phyloP scores from a whole-genome alignment of 2,329 filamentous ascomycete genomes.

The Chalaropsis ovoidea region DNA sequence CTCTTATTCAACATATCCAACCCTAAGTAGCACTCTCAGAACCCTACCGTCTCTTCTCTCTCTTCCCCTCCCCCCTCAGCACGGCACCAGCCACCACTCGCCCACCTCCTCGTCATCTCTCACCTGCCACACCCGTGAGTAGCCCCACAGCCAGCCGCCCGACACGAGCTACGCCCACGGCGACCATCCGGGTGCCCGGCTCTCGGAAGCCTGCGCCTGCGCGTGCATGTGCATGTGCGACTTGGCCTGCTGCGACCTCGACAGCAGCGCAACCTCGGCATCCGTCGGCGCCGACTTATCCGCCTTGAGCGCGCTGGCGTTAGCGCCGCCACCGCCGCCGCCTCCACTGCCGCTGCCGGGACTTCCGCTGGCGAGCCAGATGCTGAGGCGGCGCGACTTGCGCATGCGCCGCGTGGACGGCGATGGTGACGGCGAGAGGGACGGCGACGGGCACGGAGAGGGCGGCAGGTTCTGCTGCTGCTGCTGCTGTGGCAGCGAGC shows the following conservation, averaged over 20 bases:
- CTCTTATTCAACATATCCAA: not conserved
- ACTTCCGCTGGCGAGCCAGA: not conserved
- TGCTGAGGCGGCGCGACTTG: slow-evolving; percentile 11
- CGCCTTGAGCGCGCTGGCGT: not conserved
- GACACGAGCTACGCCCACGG: slow-evolving; percentile 14
- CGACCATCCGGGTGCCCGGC: slow-evolving; percentile 3
- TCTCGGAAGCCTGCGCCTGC: not conserved
- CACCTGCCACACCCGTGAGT: slow-evolving; percentile 7
- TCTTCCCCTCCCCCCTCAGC: not conserved
- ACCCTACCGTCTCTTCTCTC: not conserved
- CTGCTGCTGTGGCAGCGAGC: not conserved
- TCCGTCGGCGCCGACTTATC: too few relatives aligned
- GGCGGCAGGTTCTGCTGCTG: slow-evolving; percentile 10
- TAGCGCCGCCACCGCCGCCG: too few relatives aligned
- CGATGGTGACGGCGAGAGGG: not conserved
- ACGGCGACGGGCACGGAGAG: slow-evolving; percentile 5
- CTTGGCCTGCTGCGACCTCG: not conserved
- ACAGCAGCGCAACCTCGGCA: not conserved
- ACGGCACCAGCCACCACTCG: slow-evolving; percentile 5
- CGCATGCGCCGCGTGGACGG: slow-evolving; percentile 3
- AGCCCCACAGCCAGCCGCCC: not conserved
- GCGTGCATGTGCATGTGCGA: not conserved
- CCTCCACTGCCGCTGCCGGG: not conserved
- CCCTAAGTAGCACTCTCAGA: not conserved
- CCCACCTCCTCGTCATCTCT: not conserved